These are phyloP conservation scores for Acacia crassicarpa DNA, from an alignment of 306 rosid genomes.

Conservation along the genomic window DNA sequence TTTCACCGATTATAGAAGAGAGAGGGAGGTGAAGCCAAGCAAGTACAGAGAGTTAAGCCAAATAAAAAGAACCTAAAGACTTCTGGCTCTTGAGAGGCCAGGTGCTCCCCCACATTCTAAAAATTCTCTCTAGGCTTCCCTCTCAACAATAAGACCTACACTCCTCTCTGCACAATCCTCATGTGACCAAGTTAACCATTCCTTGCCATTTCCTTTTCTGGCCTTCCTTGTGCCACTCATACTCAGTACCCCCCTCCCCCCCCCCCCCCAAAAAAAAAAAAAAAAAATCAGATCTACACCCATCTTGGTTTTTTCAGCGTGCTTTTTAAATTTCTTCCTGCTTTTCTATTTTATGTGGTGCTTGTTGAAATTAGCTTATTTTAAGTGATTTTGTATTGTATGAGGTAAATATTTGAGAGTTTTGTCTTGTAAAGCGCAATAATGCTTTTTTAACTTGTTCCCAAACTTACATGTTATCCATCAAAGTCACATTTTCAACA, in stretches of 20 bases:
- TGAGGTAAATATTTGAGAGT: too few relatives aligned
- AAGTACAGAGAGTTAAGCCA: not conserved
- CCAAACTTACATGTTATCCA: not conserved
- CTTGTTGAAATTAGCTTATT: not conserved
- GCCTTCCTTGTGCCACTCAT: not conserved
- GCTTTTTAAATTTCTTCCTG: not conserved
- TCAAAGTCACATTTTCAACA: not conserved
- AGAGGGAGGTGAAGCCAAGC: not conserved
- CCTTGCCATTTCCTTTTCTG: not conserved
- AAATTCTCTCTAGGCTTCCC: not conserved
- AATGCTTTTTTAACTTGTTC: too few relatives aligned
- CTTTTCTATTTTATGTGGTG: not conserved
- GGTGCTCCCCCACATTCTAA: not conserved
- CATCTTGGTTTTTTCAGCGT: not conserved
- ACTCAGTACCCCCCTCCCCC: not conserved
- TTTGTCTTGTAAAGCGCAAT: too few relatives aligned
- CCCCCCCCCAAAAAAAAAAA: not conserved
- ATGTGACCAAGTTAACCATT: not conserved
- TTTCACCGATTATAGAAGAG: not conserved
- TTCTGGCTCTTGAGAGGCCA: not conserved
- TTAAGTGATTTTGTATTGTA: not conserved
- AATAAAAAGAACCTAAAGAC: not conserved
- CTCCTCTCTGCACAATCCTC: not conserved
- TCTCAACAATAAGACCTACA: not conserved
- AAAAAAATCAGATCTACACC: not conserved